A percentile compares a stretch with the other conserved stretches of the same genome.
phyloP scores from a whole-genome alignment of 495 filamentous ascomycete genomes.

The Hypoxylon subgilvum region DNA sequence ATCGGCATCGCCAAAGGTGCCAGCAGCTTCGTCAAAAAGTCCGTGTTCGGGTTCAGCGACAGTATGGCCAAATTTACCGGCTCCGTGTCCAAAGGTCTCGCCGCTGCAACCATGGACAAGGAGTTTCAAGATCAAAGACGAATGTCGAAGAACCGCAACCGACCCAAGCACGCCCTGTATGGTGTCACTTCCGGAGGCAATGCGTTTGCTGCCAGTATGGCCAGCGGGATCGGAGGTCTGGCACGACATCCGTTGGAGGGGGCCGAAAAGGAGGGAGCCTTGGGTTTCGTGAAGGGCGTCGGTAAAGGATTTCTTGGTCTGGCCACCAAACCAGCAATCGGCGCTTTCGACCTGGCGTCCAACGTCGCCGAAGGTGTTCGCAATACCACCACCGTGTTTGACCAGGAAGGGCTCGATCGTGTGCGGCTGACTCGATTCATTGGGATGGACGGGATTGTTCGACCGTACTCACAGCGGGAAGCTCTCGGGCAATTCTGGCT shows the following conservation, averaged over 20 bases:
- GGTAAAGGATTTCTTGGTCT: constrained; percentile 92
- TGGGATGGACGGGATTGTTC: constrained; percentile 87
- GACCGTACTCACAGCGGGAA: constrained; percentile 94
- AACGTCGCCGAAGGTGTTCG: constrained; percentile 96
- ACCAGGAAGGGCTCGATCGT: constrained; percentile 89
- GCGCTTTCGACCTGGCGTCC: constrained; percentile 94
- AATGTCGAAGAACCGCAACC: constrained; percentile 89
- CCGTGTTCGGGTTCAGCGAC: constrained; percentile 94
- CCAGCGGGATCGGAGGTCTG: constrained; percentile 88
- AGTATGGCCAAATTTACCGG: constrained; percentile 96
- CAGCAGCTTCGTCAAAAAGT: constrained; percentile 96
- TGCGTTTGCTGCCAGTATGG: constrained; percentile 86
- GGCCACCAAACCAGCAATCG: constrained; percentile 94
- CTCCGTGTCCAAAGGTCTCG: constrained; percentile 91
- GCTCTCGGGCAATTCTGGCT: constrained; percentile 98
- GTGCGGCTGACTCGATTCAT: constrained; percentile 92
- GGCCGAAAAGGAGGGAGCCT: constrained; percentile 90
- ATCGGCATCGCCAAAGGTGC: constrained; percentile 95
- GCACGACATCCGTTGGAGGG: constrained; percentile 93
- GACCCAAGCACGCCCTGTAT: constrained; percentile 95
- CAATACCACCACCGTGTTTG: constrained; percentile 98
- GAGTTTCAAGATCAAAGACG: constrained; percentile 96
- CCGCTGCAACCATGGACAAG: constrained; percentile 94
- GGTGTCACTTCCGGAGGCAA: constrained; percentile 95
- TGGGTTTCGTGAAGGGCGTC: constrained; percentile 95